Percentiles rank a stretch among this genome's conserved stretches.
Conservation (phyloP, 164 flowering plant genomes). For the Umbilicus rupestris region DNA sequence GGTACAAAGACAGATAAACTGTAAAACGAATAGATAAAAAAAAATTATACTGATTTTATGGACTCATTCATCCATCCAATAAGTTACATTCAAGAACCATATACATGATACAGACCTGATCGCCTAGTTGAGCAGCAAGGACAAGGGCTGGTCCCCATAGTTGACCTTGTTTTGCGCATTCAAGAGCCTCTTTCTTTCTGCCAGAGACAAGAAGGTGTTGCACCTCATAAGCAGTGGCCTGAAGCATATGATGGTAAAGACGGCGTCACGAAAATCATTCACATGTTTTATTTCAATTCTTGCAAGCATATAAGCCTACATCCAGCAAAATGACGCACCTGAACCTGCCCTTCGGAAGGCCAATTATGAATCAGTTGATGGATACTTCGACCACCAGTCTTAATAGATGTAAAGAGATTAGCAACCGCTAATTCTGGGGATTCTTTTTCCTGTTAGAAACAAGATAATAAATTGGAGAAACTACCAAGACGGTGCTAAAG, state of each 20-base stretch:
- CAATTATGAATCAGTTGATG: constrained; percentile 57
- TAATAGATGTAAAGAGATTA: constrained; percentile 71
- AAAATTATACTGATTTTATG: background rate
- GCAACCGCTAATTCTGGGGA: constrained; percentile 79
- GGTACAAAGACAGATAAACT: background rate
- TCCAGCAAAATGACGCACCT: constrained; percentile 26
- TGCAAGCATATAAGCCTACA: background rate
- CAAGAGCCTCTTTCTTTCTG: constrained; percentile 75
- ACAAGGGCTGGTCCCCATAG: constrained; percentile 94
- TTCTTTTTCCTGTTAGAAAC: constrained; percentile 53
- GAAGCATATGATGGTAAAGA: constrained; percentile 8
- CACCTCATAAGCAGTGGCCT: constrained; percentile 88
- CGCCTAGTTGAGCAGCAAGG: constrained; percentile 87
- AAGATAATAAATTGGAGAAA: background rate
- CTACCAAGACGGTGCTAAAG: background rate
- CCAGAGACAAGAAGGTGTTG: constrained; percentile 93
- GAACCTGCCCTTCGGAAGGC: constrained; percentile 75
- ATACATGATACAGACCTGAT: constrained; percentile 43
- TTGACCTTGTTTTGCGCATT: constrained; percentile 88
- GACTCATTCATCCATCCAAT: background rate
- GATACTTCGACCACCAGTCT: constrained; percentile 29
- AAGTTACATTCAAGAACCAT: background rate
- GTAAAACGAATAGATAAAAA: background rate
- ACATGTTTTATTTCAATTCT: background rate
- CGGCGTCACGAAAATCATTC: background rate